Evolutionary conservation across 2,329 filamentous ascomycete genomes (phyloP).

Genomic region (Paecilomyces sp.): DNA sequence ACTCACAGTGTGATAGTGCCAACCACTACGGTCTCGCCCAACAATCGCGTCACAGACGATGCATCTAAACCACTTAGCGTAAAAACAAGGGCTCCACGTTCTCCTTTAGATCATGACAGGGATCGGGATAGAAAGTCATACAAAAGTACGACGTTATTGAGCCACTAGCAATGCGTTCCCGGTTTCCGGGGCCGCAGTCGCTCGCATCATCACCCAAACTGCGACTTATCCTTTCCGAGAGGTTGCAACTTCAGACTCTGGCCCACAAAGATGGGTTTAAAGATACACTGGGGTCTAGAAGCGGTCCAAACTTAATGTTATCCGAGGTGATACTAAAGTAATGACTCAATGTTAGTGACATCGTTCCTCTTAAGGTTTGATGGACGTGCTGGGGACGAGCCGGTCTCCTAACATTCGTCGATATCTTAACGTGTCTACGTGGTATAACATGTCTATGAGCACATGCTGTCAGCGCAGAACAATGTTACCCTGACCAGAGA

Average conservation of each 20-base stretch:
- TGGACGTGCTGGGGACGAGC: not conserved
- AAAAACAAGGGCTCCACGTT: not conserved
- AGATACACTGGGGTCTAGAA: not conserved
- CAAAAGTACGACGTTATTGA: not conserved
- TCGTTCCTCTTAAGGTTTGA: not conserved
- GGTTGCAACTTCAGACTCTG: not conserved
- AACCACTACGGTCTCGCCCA: not conserved
- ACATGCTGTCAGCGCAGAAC: not conserved
- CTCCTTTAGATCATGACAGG: not conserved
- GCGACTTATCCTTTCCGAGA: not conserved
- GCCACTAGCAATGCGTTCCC: not conserved
- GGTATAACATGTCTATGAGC: not conserved
- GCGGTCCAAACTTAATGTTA: not conserved
- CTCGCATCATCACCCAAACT: not conserved
- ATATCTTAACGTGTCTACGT: not conserved
- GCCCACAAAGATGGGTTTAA: not conserved
- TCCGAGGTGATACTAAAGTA: not conserved
- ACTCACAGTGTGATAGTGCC: not conserved
- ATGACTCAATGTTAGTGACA: not conserved
- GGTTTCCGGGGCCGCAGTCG: not conserved
- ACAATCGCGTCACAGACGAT: not conserved
- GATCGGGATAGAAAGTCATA: not conserved
- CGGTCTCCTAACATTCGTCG: not conserved
- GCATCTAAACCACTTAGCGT: not conserved
- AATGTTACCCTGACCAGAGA: not conserved